phyloP scores from a whole-genome alignment of 768 basidiomycete genomes.

The Trametes punicea region DNA sequence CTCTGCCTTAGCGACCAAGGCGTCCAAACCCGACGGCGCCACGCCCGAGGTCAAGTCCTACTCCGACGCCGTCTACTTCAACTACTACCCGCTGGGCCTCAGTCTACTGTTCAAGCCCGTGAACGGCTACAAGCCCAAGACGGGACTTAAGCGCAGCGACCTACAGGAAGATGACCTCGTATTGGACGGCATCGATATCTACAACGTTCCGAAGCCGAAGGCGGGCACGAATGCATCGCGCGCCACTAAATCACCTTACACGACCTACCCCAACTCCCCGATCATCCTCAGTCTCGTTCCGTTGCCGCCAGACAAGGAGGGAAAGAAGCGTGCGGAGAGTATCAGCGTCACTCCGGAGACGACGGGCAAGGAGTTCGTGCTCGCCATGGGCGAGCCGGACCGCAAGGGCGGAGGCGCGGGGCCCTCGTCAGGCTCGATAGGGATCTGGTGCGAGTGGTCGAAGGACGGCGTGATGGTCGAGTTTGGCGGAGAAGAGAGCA shows the following conservation, averaged over 20 bases:
- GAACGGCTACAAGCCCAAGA: constrained; percentile 57
- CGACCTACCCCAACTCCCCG: constrained; percentile 55
- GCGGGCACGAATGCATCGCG: constrained; percentile 27
- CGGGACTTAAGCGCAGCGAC: constrained; percentile 42
- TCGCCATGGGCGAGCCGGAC: constrained; percentile 76
- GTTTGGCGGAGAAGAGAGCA: constrained; percentile 74
- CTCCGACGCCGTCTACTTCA: constrained; percentile 83
- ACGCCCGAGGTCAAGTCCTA: constrained; percentile 75
- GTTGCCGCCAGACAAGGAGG: constrained; percentile 17
- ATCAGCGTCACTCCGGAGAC: constrained; percentile 47
- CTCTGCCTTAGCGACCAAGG: constrained; percentile 26
- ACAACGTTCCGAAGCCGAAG: constrained; percentile 51
- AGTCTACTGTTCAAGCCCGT: constrained; percentile 75
- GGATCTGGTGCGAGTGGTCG: constrained; percentile 94
- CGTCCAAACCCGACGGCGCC: constrained; percentile 18
- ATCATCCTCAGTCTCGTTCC: constrained; percentile 41
- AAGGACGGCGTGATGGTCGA: constrained; percentile 81
- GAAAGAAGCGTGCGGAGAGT: constrained; percentile 34
- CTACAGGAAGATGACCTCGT: constrained; percentile 49
- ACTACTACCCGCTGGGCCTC: constrained; percentile 74
- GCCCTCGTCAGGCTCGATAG: constrained; percentile 79
- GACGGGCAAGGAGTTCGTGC: constrained; percentile 77
- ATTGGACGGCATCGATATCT: constrained; percentile 78
- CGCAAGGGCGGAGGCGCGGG: constrained; percentile 89
- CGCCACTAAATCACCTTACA: constrained; percentile 44